Evolutionary conservation across 164 flowering plant species (phyloP).

Genomic region (Stephania japonica): DNA sequence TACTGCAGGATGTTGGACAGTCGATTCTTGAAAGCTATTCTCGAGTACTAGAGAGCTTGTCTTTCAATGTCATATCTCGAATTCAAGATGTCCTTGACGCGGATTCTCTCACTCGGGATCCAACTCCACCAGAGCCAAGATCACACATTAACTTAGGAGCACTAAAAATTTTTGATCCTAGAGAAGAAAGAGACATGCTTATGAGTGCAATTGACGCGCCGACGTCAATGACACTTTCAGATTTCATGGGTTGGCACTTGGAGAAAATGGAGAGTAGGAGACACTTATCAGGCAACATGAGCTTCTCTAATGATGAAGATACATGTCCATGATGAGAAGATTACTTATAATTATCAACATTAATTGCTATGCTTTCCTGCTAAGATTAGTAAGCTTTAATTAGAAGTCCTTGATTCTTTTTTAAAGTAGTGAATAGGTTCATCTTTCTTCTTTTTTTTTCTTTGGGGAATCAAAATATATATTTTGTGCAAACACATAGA

Average conservation of each 20-base stretch:
- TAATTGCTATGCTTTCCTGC: too few species aligned
- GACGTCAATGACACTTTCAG: conserved; percentile 59
- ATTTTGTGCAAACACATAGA: too few species aligned
- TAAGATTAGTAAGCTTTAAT: too few species aligned
- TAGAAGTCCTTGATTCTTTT: too few species aligned
- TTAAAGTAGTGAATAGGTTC: too few species aligned
- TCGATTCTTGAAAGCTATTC: conserved; percentile 86
- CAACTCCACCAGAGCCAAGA: conserved; percentile 22
- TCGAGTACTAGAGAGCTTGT: conserved; percentile 80
- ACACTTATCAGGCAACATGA: too few species aligned
- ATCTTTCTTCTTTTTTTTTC: too few species aligned
- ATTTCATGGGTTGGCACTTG: conserved; percentile 79
- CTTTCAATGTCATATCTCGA: conserved; percentile 59
- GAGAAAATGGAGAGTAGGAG: conserved; percentile 9
- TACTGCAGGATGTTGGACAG: conserved; percentile 73
- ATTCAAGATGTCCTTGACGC: conserved; percentile 73
- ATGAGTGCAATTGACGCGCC: conserved; percentile 35
- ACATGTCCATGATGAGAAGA: too few species aligned
- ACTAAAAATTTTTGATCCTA: conserved; percentile 22
- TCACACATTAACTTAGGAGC: conserved; percentile 12
- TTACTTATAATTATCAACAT: too few species aligned
- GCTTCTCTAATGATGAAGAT: too few species aligned
- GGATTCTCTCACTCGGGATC: conserved; percentile 40
- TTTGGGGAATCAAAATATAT: too few species aligned
- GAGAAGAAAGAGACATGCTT: conserved; percentile 34